Evolutionary conservation across 257 asterid genomes (phyloP).

Genomic region (Solanum sitiens): DNA sequence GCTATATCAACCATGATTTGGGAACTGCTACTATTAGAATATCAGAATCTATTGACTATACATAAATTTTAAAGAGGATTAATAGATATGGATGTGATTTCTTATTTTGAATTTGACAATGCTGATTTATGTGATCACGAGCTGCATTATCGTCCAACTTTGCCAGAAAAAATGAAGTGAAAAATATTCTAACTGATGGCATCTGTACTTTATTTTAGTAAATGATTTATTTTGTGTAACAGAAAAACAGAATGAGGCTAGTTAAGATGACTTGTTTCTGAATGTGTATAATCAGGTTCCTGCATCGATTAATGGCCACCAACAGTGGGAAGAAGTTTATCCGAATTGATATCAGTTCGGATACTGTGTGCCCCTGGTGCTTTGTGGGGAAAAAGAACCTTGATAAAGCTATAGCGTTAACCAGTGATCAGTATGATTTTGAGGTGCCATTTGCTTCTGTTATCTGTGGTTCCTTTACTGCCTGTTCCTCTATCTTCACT

Average conservation of each 20-base stretch:
- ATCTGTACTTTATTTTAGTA: not conserved
- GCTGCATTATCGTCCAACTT: not conserved
- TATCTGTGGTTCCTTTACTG: not conserved
- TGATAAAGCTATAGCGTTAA: conserved; percentile 63
- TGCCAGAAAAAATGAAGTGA: not conserved
- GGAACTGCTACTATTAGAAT: not conserved
- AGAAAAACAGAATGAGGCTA: not conserved
- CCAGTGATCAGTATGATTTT: conserved; percentile 32
- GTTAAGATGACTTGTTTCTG: not conserved
- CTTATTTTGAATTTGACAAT: not conserved
- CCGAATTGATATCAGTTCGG: conserved; percentile 49
- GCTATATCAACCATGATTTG: not conserved
- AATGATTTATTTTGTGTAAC: not conserved
- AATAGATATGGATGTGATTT: not conserved
- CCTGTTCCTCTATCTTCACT: not conserved
- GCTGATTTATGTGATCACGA: not conserved
- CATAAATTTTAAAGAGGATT: not conserved
- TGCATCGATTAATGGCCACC: conserved; percentile 35
- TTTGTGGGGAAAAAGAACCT: conserved; percentile 74
- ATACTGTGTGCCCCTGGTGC: conserved; percentile 93
- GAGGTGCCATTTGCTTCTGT: conserved; percentile 12
- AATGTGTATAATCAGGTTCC: conserved; percentile 4
- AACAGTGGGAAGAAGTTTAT: conserved; percentile 44
- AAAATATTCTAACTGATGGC: not conserved
- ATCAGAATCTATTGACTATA: not conserved